phyloP scores from a whole-genome alignment of 1,284 basidiomycete species.

The Ustilago loliicola region DNA sequence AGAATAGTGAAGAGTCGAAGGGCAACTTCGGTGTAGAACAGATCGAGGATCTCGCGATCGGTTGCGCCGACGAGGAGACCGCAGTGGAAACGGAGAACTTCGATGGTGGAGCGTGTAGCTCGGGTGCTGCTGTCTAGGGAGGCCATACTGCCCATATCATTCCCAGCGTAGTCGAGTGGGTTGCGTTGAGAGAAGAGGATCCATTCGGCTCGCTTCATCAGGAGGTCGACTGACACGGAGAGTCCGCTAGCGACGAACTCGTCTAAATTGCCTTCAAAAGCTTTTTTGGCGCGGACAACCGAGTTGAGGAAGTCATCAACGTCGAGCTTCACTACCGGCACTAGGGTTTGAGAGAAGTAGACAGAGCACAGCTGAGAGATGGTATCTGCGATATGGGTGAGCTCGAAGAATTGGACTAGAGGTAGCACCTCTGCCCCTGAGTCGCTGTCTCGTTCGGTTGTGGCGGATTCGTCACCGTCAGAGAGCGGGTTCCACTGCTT shows the following conservation, averaged over 20 bases:
- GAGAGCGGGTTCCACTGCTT: constrained; percentile 49
- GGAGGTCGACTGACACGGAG: constrained; percentile 92
- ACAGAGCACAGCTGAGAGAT: constrained; percentile 98
- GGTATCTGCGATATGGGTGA: constrained; percentile 96
- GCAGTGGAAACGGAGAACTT: constrained; percentile 89
- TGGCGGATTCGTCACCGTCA: constrained; percentile 10
- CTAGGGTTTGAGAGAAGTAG: constrained; percentile 93
- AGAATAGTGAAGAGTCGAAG: constrained; percentile 89
- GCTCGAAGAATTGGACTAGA: constrained; percentile 94
- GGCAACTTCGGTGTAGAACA: constrained; percentile 97
- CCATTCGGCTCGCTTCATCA: constrained; percentile 98
- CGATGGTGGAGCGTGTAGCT: constrained; percentile 87
- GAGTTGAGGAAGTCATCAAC: constrained; percentile 91
- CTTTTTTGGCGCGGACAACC: constrained; percentile 95
- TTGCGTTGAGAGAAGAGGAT: constrained; percentile 86
- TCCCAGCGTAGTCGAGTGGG: constrained; percentile 79
- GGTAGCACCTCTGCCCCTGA: constrained; percentile 86
- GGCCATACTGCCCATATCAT: constrained; percentile 3
- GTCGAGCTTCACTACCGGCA: constrained; percentile 36
- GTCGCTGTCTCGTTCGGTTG: constrained; percentile 71
- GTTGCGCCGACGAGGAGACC: constrained; percentile 90
- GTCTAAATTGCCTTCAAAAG: constrained; percentile 90
- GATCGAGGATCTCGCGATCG: constrained; percentile 93
- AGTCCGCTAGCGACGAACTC: constrained; percentile 92
- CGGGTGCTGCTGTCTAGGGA: constrained; percentile 78